Evolutionary conservation across 768 basidiomycete species (phyloP).

Genomic region (Boletus reticuloceps): DNA sequence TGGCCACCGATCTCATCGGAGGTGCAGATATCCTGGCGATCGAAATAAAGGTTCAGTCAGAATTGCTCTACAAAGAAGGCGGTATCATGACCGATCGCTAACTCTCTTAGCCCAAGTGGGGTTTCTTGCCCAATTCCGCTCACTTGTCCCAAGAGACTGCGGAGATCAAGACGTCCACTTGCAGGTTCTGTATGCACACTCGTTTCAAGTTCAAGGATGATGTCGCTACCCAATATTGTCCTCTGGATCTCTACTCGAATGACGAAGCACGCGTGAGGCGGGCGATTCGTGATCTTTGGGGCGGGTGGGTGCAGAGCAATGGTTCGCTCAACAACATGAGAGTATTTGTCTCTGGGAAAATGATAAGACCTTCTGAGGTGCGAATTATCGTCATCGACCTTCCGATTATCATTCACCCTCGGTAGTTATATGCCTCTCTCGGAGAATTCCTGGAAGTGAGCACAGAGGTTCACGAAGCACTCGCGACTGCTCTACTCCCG

Average conservation of each 20-base stretch:
- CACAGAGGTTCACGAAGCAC: conserved; percentile 43
- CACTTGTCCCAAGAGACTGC: conserved; percentile 61
- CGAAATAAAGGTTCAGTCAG: conserved; percentile 80
- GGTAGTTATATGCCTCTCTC: conserved; percentile 9
- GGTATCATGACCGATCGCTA: not conserved
- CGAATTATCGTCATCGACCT: conserved; percentile 16
- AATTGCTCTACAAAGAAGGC: not conserved
- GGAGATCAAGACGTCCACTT: conserved; percentile 63
- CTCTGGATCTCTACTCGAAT: conserved; percentile 85
- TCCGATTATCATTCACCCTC: conserved; percentile 1
- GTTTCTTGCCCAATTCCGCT: conserved; percentile 68
- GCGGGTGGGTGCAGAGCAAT: conserved; percentile 62
- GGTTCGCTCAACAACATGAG: conserved; percentile 80
- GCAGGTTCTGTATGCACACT: conserved; percentile 91
- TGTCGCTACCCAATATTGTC: conserved; percentile 62
- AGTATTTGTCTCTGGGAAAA: conserved; percentile 68
- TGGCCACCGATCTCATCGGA: conserved; percentile 81
- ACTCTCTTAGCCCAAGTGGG: conserved; percentile 87
- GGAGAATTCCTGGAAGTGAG: conserved; percentile 14
- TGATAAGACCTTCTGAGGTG: conserved; percentile 58
- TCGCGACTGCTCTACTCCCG: conserved; percentile 49
- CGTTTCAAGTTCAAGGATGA: conserved; percentile 43
- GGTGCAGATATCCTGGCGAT: conserved; percentile 59
- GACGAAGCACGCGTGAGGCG: conserved; percentile 55
- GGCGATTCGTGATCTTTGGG: conserved; percentile 72